A percentile compares a stretch with the other conserved stretches of the same genome.
Conservation (phyloP, 2,329 filamentous ascomycete genomes). For the Acrocalymma vagum region DNA sequence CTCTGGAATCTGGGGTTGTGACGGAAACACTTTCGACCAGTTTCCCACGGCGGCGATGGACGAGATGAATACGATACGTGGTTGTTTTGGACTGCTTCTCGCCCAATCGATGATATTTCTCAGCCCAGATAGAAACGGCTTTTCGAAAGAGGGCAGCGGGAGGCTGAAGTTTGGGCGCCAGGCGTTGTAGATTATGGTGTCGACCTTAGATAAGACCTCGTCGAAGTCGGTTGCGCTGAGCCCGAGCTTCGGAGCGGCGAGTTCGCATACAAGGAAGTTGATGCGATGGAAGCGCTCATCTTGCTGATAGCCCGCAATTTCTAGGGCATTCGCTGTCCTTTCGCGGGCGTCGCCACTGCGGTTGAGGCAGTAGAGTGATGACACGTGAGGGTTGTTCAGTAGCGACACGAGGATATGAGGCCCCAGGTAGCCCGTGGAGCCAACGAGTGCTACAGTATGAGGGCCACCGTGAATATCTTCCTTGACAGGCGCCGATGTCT, state of each 20-base stretch:
- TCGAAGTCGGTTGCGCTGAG: constrained; percentile 45
- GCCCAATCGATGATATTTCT: constrained; percentile 16
- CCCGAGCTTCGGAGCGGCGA: constrained; percentile 15
- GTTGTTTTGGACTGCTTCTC: constrained; percentile 2
- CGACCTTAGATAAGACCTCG: constrained; percentile 32
- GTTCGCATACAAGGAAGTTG: too few species aligned
- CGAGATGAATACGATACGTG: constrained; percentile 48
- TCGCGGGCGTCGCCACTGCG: constrained; percentile 21
- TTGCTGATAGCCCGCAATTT: constrained; percentile 20
- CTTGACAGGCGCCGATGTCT: not conserved
- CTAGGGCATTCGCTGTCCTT: too few species aligned
- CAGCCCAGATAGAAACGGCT: constrained; percentile 16
- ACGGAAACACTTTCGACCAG: constrained; percentile 8
- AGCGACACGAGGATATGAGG: constrained; percentile 28
- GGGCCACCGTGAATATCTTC: too few species aligned
- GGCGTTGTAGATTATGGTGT: constrained; percentile 59
- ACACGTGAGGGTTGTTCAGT: constrained; percentile 17
- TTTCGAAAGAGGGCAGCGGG: constrained; percentile 24
- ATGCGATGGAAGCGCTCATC: constrained; percentile 9
- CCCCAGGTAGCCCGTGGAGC: constrained; percentile 33
- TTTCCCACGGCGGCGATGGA: constrained; percentile 45
- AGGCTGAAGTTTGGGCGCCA: constrained; percentile 65
- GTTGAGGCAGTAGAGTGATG: constrained; percentile 29
- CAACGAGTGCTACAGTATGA: constrained; percentile 30
- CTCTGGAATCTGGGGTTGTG: constrained; percentile 13